These are phyloP conservation scores for Acacia pycnantha DNA, from an alignment of 331 rosid genomes.

Conservation along the genomic window DNA sequence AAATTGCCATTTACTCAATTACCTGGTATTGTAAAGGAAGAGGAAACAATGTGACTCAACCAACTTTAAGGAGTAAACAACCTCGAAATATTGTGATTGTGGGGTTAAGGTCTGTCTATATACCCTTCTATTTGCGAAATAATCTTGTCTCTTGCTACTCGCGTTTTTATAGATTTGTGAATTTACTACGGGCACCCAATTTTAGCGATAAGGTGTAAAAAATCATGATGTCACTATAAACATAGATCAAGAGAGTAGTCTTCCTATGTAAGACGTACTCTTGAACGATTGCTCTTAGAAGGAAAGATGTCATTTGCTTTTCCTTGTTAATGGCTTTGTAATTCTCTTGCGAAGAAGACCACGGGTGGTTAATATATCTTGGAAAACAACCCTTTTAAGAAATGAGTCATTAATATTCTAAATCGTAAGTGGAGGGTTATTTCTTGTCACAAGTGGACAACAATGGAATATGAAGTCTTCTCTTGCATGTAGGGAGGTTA, in stretches of 20 bases:
- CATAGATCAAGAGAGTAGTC: not conserved
- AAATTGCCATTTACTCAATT: constrained; percentile 61
- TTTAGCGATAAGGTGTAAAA: not conserved
- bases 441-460: not conserved
- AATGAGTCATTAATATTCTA: not conserved
- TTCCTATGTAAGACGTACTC: not conserved
- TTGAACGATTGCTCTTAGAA: not conserved
- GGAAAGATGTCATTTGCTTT: not conserved
- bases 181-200: not conserved
- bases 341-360: not conserved
- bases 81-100: constrained; percentile 37
- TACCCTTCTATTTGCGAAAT: constrained; percentile 30
- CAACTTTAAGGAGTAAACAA: constrained; percentile 48
- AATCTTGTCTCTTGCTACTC: constrained; percentile 9
- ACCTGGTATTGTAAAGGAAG: constrained; percentile 76
- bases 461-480: not conserved
- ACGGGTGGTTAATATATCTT: not conserved
- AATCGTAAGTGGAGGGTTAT: not conserved
- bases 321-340: not conserved
- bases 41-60: constrained; percentile 49
- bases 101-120: constrained; percentile 37
- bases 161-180: not conserved
- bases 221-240: not conserved
- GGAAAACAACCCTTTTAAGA: not conserved
- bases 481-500: not conserved